phyloP scores from a whole-genome alignment of 139 green algal genomes.

The Pleodorina starrii region DNA sequence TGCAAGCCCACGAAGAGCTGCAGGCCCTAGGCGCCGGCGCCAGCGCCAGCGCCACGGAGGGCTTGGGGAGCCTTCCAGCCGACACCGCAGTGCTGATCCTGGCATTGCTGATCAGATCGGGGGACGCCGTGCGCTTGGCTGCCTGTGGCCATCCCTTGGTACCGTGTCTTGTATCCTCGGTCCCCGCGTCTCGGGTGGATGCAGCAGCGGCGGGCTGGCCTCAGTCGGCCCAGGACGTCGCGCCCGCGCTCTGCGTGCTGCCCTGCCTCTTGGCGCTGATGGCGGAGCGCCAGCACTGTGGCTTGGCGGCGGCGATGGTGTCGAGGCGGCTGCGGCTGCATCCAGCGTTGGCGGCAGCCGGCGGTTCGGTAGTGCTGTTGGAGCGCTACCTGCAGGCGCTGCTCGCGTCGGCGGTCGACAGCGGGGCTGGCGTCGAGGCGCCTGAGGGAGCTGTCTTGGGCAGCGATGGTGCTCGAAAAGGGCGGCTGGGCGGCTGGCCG shows the following conservation, averaged over 20 bases:
- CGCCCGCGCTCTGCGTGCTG: background rate
- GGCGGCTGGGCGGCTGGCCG: background rate
- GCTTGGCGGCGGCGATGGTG: background rate
- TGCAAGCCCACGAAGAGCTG: background rate
- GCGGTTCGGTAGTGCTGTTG: background rate
- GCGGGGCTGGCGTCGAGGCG: background rate
- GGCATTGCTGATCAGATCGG: background rate
- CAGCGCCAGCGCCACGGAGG: background rate
- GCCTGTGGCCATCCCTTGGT: background rate
- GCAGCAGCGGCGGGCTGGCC: background rate
- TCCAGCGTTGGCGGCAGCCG: background rate
- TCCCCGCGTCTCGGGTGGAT: background rate
- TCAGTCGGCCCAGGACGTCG: background rate
- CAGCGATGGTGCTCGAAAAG: background rate
- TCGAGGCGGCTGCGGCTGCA: constrained; percentile 17
- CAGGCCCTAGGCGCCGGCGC: background rate
- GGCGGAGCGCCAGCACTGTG: background rate
- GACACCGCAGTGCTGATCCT: background rate
- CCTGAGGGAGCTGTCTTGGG: too few species aligned
- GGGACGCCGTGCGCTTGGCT: background rate
- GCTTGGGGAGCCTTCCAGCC: background rate
- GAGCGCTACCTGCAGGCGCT: constrained; percentile 9
- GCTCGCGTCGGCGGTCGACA: background rate
- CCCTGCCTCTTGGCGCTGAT: background rate
- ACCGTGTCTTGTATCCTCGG: background rate